phyloP scores from a whole-genome alignment of 768 basidiomycete species.

The Russula sp. region DNA sequence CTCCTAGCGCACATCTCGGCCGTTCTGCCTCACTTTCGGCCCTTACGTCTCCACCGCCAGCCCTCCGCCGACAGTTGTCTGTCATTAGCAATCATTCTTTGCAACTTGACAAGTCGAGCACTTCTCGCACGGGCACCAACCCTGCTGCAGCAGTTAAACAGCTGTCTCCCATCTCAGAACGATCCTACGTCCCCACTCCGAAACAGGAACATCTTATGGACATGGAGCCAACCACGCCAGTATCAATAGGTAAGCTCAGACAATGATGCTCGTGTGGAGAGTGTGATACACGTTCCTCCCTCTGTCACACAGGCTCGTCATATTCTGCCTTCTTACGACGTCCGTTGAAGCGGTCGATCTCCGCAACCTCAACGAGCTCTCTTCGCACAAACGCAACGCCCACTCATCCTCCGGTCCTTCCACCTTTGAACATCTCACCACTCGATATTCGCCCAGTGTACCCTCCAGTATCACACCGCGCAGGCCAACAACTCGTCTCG shows the following conservation, averaged over 20 bases:
- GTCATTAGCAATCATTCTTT: constrained; percentile 45
- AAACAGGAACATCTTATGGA: constrained; percentile 36
- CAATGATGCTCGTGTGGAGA: constrained; percentile 40
- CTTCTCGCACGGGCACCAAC: constrained; percentile 29
- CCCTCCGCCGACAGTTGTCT: constrained; percentile 30
- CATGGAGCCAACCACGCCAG: constrained; percentile 32
- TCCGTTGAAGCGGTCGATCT: constrained; percentile 62
- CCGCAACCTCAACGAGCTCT: constrained; percentile 48
- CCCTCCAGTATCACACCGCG: constrained; percentile 26
- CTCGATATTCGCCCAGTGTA: constrained; percentile 27
- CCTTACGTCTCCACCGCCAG: constrained; percentile 32
- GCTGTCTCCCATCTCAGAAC: constrained; percentile 65
- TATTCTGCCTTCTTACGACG: constrained; percentile 60
- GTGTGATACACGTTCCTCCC: constrained; percentile 4
- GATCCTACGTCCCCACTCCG: constrained; percentile 58
- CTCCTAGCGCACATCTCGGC: constrained; percentile 22
- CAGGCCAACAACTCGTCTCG: constrained; percentile 35
- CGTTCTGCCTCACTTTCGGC: constrained; percentile 30
- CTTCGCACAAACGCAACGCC: constrained; percentile 49
- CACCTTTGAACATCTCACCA: constrained; percentile 42
- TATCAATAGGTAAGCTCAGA: constrained; percentile 29
- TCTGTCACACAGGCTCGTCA: constrained; percentile 26
- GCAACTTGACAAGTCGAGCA: constrained; percentile 36
- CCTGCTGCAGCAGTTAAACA: constrained; percentile 36
- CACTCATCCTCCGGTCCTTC: constrained; percentile 48